A percentile compares a stretch with the other conserved stretches of the same genome.
Conservation (phyloP, 2,329 filamentous ascomycete species). For the Venturia asperata region DNA sequence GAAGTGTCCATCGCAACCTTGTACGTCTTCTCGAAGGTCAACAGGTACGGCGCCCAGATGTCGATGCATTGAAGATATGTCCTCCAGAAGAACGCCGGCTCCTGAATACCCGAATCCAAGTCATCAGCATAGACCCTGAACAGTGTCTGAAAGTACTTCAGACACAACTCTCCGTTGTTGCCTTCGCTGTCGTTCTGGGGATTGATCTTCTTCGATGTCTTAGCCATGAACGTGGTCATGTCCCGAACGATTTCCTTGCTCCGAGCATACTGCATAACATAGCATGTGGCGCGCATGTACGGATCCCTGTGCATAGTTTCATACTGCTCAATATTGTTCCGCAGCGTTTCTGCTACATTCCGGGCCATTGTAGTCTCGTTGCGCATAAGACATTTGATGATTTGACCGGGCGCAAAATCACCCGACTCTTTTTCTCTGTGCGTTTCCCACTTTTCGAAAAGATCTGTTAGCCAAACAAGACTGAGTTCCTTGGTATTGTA, state of each 20-base stretch:
- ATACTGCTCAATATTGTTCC: conserved; percentile 14
- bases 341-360: conserved; percentile 8
- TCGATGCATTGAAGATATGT: background rate
- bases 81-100: conserved; percentile 7
- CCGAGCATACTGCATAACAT: conserved; percentile 1
- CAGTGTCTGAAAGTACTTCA: conserved; percentile 2
- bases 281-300: conserved; percentile 10
- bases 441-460: conserved; percentile 18
- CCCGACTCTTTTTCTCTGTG: background rate
- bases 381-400: conserved; percentile 11
- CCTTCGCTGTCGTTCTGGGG: background rate
- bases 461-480: conserved; percentile 10
- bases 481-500: conserved; percentile 9
- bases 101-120: background rate
- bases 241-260: conserved; percentile 4
- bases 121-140: background rate
- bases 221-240: conserved; percentile 11
- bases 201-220: conserved; percentile 5
- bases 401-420: conserved; percentile 17
- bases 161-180: conserved; percentile 1
- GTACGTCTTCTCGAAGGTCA: conserved; percentile 8
- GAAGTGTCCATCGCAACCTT: background rate
- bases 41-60: conserved; percentile 3
- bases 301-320: conserved; percentile 10
- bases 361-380: background rate